Base-by-base conservation (phyloP, 179 eudicot genomes). In the Beta lomatogona region DNA sequence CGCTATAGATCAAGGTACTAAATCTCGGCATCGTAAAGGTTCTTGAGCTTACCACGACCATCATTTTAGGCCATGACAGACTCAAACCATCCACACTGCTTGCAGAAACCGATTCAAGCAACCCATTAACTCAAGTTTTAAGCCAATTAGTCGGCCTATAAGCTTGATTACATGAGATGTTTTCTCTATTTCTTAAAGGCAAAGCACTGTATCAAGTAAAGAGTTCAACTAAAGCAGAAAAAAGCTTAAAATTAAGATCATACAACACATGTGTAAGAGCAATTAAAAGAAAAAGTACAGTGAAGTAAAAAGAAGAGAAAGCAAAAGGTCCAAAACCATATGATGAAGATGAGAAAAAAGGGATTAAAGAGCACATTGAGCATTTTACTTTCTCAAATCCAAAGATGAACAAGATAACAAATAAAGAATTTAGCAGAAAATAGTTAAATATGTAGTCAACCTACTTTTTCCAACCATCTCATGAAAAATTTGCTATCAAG, bases 331-430 rank as follows among this genome's bases (percentile, higher is more conserved):
- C 21, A 77, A 77, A 80, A 70, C 86, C 83, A 85, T 82, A 86
- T 84, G 86, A 88, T 86, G 86, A 84, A 84, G 75, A 81, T 84
- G 87, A 86, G 75, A 82, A 78, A 88, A 86, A 77, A 50, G 77
- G 55, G 77, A 86, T 59, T 75, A 65, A 84, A 86, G 84, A 65
- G n/a, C 67, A 36, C 50, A 86, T 72, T 80, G 73, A 82, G 74
- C 78, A 86, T 73, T 71, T 75, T 76, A 58, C 88, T 88, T 88
- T 86, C 74, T 22, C 64, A 59, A 81, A 74, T 46, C 83, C 80
- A 86, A 86, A 85, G 84, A 79, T 80, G 71, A 79, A 59, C 77
- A 83, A 74, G 52, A 80, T 79, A 71, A 61, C 70, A 75, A 79
- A 77, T 70, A 73, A 65, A 52, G 64, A 50, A 60, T 41, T 52